Conservation (phyloP, 257 asterid genomes). For the Linaria vulgaris region DNA sequence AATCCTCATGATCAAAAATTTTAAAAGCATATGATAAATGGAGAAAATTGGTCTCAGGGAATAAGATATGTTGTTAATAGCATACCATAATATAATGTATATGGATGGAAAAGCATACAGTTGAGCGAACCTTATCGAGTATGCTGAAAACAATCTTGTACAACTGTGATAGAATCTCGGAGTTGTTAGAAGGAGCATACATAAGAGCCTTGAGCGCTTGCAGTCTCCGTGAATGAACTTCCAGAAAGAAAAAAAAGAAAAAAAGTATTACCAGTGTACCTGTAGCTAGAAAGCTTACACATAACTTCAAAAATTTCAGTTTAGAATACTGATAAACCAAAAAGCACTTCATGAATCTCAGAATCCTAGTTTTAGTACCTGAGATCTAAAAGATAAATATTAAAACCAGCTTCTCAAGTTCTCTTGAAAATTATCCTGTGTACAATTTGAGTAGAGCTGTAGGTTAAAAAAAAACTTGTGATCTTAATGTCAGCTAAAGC, state of each 20-base stretch:
- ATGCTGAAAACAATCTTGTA: slow-evolving; percentile 91
- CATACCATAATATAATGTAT: slow-evolving; percentile 8
- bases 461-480: background rate
- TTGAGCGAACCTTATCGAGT: slow-evolving; percentile 78
- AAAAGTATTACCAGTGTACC: slow-evolving; percentile 8
- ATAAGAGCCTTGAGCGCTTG: slow-evolving; percentile 98
- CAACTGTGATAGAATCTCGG: slow-evolving; percentile 82
- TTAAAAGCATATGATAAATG: slow-evolving; percentile 21
- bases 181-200: slow-evolving; percentile 86
- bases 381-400: background rate
- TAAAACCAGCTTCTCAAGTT: background rate
- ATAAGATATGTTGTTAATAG: slow-evolving; percentile 1
- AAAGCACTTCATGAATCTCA: slow-evolving; percentile 5
- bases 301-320: slow-evolving; percentile 17
- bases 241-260: slow-evolving; percentile 39
- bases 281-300: slow-evolving; percentile 18
- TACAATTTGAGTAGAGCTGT: background rate
- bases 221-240: slow-evolving; percentile 96
- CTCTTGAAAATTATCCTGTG: background rate
- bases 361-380: too few species aligned
- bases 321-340: background rate
- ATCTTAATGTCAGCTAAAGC: background rate
- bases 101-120: slow-evolving; percentile 12
- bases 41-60: background rate
- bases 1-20: too few species aligned